These are phyloP conservation scores for Mycena leptocephala DNA, from an alignment of 768 basidiomycete genomes.

Conservation along the genomic window DNA sequence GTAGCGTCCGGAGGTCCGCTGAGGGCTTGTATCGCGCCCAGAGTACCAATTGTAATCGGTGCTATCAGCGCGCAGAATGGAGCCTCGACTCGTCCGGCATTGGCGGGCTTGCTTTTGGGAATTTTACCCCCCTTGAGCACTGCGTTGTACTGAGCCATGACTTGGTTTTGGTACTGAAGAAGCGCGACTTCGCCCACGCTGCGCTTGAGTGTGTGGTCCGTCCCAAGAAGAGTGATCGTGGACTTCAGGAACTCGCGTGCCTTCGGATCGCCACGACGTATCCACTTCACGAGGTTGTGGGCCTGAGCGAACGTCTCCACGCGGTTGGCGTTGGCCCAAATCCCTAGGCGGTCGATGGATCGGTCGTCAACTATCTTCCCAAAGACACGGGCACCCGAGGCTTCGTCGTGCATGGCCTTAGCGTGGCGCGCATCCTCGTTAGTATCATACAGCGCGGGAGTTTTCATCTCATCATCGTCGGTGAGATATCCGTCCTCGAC, in stretches of 20 bases:
- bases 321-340: no score
- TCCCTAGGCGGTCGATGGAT: no score
- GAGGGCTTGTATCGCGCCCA: no score
- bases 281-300: neutral
- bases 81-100: neutral
- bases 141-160: neutral
- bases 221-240: neutral
- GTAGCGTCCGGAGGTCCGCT: no score
- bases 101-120: neutral
- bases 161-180: neutral
- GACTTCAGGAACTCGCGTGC: neutral
- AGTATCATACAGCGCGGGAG: neutral
- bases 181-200: neutral
- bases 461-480: neutral
- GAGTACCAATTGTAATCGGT: no score
- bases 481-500: neutral
- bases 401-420: neutral
- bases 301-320: neutral
- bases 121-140: neutral
- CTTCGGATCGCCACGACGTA: neutral
- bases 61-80: no score
- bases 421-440: neutral
- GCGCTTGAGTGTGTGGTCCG: neutral
- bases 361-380: neutral
- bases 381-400: neutral